These are phyloP conservation scores for Leccinum imitatum DNA, from an alignment of 768 basidiomycete species.

Conservation along the genomic window DNA sequence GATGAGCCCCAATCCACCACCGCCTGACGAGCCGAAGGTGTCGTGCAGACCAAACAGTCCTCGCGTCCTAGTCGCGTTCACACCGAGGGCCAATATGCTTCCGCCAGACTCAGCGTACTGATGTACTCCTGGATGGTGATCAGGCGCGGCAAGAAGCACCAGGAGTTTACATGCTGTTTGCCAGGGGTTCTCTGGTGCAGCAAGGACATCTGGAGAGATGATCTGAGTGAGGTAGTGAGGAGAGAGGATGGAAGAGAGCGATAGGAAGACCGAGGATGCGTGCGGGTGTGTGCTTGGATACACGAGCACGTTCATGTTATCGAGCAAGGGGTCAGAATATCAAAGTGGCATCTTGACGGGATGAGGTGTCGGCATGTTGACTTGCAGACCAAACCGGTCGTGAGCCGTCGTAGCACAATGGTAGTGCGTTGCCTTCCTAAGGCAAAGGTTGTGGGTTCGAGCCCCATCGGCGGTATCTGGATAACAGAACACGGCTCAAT, in stretches of 20 bases:
- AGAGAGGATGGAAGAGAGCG: constrained; percentile 55
- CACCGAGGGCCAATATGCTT: constrained; percentile 64
- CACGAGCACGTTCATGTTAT: constrained; percentile 70
- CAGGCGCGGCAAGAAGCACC: constrained; percentile 65
- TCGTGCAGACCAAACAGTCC: constrained; percentile 33
- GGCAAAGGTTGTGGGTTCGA: constrained; percentile 41
- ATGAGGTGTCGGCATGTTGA: neutral
- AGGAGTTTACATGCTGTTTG: constrained; percentile 69
- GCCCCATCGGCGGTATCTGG: constrained; percentile 38
- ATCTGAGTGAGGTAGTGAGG: constrained; percentile 80
- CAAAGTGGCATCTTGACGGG: neutral
- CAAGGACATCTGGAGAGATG: constrained; percentile 55
- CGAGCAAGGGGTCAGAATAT: neutral
- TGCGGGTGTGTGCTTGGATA: constrained; percentile 64
- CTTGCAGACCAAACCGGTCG: too few species aligned
- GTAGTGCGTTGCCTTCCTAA: constrained; percentile 41
- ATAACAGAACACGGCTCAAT: constrained; percentile 22
- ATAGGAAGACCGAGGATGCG: constrained; percentile 44
- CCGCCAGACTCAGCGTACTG: constrained; percentile 70
- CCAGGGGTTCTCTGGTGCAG: constrained; percentile 74
- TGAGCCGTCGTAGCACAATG: constrained; percentile 40
- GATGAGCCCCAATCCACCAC: constrained; percentile 33
- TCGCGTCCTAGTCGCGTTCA: constrained; percentile 54
- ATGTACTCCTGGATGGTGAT: constrained; percentile 45
- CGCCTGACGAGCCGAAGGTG: constrained; percentile 36